Evolutionary conservation across 768 basidiomycete species (phyloP).

Genomic region (Rhodocollybia butyracea): DNA sequence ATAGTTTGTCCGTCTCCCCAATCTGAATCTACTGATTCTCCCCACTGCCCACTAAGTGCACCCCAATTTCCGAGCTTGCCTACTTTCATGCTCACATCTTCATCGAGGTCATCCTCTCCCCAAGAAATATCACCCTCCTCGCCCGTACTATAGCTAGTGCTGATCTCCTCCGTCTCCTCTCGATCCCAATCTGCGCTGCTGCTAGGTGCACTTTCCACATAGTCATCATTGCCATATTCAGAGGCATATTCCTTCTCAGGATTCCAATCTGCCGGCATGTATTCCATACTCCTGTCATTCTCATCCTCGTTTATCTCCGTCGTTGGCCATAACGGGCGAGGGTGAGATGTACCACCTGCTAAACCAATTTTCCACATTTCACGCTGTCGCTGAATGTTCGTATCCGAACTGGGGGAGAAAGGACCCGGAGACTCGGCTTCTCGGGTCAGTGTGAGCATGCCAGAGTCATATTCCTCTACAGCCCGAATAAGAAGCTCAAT

Average conservation of each 20-base stretch:
- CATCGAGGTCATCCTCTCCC: not conserved
- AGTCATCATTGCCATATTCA: not conserved
- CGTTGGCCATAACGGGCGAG: slow-evolving; percentile 1
- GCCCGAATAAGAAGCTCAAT: slow-evolving; percentile 51
- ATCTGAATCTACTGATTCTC: not conserved
- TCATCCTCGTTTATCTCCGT: not conserved
- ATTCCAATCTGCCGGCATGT: slow-evolving; percentile 6
- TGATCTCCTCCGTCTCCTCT: not conserved
- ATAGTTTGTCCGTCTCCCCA: not conserved
- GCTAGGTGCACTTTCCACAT: not conserved
- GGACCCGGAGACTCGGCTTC: not conserved
- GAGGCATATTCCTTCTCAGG: slow-evolving; percentile 1
- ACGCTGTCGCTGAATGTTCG: not conserved
- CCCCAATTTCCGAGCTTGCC: not conserved
- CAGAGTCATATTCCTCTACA: slow-evolving; percentile 35
- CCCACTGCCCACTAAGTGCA: not conserved
- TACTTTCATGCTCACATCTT: not conserved
- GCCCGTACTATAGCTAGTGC: not conserved
- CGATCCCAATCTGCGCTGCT: too few species aligned
- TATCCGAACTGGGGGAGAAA: not conserved
- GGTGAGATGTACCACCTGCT: not conserved
- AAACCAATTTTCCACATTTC: not conserved
- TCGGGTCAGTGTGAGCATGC: not conserved
- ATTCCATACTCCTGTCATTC: not conserved
- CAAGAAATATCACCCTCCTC: not conserved